Percentiles rank a stretch among this genome's conserved stretches.
phyloP scores from a whole-genome alignment of 2,329 filamentous ascomycete genomes.

The Colletotrichum phormii region DNA sequence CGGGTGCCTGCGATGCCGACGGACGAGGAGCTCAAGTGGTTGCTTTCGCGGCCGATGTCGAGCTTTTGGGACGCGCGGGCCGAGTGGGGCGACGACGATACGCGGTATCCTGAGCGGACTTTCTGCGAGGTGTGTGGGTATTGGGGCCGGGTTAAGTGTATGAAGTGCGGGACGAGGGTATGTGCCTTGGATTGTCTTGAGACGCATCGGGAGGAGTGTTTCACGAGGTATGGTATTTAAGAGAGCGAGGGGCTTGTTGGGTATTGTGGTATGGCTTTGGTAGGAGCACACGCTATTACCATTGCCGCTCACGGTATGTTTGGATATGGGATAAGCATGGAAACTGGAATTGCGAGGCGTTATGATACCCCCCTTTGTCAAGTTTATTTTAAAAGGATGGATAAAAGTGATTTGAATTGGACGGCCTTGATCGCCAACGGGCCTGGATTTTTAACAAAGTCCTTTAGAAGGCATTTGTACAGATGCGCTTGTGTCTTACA shows the following conservation, averaged over 20 bases:
- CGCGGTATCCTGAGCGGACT: constrained; percentile 66
- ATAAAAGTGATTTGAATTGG: neutral
- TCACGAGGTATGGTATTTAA: constrained; percentile 70
- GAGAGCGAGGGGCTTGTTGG: too few relatives aligned
- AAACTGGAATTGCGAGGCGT: neutral
- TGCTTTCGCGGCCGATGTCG: constrained; percentile 74
- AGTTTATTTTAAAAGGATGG: neutral
- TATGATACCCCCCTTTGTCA: constrained; percentile 22
- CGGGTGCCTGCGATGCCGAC: constrained; percentile 68
- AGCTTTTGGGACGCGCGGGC: constrained; percentile 74
- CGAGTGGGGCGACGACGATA: constrained; percentile 53
- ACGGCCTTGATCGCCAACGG: neutral
- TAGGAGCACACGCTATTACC: too few relatives aligned
- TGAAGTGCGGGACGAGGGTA: constrained; percentile 82
- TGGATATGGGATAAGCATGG: neutral
- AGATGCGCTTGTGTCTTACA: neutral
- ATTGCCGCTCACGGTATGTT: neutral
- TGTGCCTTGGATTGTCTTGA: constrained; percentile 82
- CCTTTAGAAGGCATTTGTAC: neutral
- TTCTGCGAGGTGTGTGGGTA: constrained; percentile 88
- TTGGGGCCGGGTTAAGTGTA: constrained; percentile 81
- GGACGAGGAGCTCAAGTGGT: constrained; percentile 70
- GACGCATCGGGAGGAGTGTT: constrained; percentile 77
- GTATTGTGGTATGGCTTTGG: too few relatives aligned
- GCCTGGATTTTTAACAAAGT: neutral